These are phyloP conservation scores for Telfairia occidentalis DNA, from an alignment of 331 rosid species.

Conservation along the genomic window DNA sequence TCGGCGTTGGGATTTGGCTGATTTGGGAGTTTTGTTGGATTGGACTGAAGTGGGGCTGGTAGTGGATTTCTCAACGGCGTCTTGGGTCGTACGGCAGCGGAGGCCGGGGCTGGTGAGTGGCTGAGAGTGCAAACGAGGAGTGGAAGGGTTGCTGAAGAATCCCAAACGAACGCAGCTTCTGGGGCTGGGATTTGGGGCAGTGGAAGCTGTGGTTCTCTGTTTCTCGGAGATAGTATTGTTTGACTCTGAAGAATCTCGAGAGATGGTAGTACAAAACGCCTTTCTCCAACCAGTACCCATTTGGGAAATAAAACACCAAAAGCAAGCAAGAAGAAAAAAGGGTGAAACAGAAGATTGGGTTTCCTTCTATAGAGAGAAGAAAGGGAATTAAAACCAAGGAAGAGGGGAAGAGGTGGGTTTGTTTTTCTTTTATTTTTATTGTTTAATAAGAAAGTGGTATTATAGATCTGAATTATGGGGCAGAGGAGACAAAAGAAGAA, in stretches of 20 bases:
- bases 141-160: conserved; percentile 68
- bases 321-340: neutral
- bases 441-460: neutral
- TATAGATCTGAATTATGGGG: conserved; percentile 25
- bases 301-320: neutral
- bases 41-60: conserved; percentile 32
- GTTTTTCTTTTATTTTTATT: no score
- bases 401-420: no score
- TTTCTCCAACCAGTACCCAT: conserved; percentile 98
- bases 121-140: conserved; percentile 34
- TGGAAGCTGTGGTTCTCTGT: conserved; percentile 18
- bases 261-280: conserved; percentile 63
- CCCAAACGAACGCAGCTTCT: conserved; percentile 58
- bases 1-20: conserved; percentile 32
- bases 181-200: conserved; percentile 36
- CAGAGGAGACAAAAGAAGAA: conserved; percentile 10
- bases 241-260: conserved; percentile 55
- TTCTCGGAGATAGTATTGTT: conserved; percentile 29
- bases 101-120: conserved; percentile 26
- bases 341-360: no score
- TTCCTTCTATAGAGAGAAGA: no score
- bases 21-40: conserved; percentile 38
- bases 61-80: neutral
- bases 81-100: conserved; percentile 36
- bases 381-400: no score